These are phyloP conservation scores for Colletotrichum scovillei DNA, from an alignment of 2,329 filamentous ascomycete genomes.

Conservation along the genomic window DNA sequence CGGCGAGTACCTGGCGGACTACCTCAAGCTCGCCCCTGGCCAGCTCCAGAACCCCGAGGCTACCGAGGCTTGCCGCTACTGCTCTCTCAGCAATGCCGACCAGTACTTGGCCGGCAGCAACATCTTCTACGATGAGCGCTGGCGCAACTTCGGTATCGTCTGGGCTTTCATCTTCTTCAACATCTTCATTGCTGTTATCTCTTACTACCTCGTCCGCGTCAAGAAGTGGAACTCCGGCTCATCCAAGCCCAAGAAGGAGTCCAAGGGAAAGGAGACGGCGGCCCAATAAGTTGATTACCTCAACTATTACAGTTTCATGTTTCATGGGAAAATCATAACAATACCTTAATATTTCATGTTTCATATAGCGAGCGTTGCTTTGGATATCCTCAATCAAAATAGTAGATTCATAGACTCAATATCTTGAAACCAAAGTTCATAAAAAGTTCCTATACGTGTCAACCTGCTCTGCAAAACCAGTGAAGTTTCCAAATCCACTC, in stretches of 20 bases:
- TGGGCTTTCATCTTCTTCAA: slow-evolving; percentile 77
- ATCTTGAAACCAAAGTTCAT: background rate
- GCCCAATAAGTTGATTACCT: background rate
- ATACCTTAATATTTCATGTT: slow-evolving; percentile 11
- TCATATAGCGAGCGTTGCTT: slow-evolving; percentile 26
- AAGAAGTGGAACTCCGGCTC: slow-evolving; percentile 30
- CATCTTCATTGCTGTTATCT: slow-evolving; percentile 64
- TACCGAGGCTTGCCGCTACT: slow-evolving; percentile 72
- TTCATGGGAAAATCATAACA: background rate
- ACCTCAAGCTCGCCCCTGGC: slow-evolving; percentile 62
- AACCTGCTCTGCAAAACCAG: no score
- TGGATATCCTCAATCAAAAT: background rate
- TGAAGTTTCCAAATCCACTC: no score
- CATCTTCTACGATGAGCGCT: slow-evolving; percentile 66
- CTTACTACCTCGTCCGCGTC: slow-evolving; percentile 67
- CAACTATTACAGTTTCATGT: background rate
- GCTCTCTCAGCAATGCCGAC: slow-evolving; percentile 70
- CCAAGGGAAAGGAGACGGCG: slow-evolving; percentile 13
- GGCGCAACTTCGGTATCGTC: slow-evolving; percentile 78
- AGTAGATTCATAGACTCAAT: background rate
- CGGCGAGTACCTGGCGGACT: slow-evolving; percentile 69
- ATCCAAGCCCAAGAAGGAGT: slow-evolving; percentile 24
- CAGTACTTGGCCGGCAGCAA: slow-evolving; percentile 63
- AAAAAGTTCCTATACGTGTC: background rate
- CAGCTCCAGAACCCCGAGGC: slow-evolving; percentile 71